Conservation (phyloP, 305 asterid genomes). For the Solanum hybrid region DNA sequence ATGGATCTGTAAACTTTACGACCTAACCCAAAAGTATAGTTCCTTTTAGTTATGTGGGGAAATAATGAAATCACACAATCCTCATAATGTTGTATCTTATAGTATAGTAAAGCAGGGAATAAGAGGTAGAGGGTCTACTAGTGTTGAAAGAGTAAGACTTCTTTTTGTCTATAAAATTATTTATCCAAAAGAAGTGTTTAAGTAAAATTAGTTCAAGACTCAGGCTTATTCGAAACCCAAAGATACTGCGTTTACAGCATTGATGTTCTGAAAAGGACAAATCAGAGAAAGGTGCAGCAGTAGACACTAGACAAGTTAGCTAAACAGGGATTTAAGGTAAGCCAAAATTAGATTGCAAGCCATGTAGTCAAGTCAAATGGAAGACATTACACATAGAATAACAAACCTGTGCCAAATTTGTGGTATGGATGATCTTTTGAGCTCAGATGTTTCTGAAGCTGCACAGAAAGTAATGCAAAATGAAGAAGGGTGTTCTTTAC, state of each 20-base stretch:
- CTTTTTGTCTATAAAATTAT: not conserved
- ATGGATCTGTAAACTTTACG: not conserved
- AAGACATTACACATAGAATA: not conserved
- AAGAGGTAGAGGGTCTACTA: not conserved
- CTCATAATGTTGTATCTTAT: not conserved
- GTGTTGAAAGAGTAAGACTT: not conserved
- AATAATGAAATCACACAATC: not conserved
- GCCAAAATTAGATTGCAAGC: not conserved
- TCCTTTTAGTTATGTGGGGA: not conserved
- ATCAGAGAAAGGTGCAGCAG: not conserved
- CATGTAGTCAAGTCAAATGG: not conserved
- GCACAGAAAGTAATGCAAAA: conserved; percentile 17
- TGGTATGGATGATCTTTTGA: conserved; percentile 74
- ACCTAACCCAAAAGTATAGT: not conserved
- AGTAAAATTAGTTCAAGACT: not conserved
- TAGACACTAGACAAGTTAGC: not conserved
- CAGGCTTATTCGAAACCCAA: not conserved
- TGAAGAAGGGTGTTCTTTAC: not conserved
- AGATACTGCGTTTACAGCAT: not conserved
- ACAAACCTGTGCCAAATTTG: conserved; percentile 93
- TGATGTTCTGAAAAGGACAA: not conserved
- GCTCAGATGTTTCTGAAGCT: conserved; percentile 91
- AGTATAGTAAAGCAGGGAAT: not conserved
- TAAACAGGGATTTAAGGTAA: not conserved
- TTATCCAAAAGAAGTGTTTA: not conserved